Evolutionary conservation across 176 grass and related monocot species (phyloP), one percentile per base, ranked within the genome.

Genomic region (Bonia amplexicaulis): DNA sequence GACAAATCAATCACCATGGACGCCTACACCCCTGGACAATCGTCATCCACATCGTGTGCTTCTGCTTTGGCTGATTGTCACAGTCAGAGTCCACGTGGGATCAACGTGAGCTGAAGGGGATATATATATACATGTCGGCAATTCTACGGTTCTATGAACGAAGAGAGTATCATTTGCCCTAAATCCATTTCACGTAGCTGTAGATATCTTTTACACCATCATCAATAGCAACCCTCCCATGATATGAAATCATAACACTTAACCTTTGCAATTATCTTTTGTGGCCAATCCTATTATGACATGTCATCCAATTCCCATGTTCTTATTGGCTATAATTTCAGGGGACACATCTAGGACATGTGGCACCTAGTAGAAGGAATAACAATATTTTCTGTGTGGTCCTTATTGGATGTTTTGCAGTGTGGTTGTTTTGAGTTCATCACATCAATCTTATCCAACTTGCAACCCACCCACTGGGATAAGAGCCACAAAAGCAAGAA

Each of bases 381-480:
- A 65, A 12, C 6, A 4, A 0, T 6, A 9, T 3, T 66, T 49
- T 79, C 2, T 13, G 1, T 51, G 61, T 67, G 26, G 62, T 52
- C 78, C 29, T 52, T 15, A 31, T 9, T 52, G 5, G 0, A 39
- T 53, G 10, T 13, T 54, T 35, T 66, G 19, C 25, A 80, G 61
- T 3, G 9, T 49, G 20, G 41, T 55, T 79, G 35, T 59, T 59
- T 45, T 44, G 35, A 85, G 83, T 85, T 77, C 48, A 66, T 59
- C 73, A 67, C 83, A 47, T 70, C 41, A 85, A 10, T 59, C 73
- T 78, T 61, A 73, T 87, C 85, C 76, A 65, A 71, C 66, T 29
- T 73, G 67, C 41, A 49, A 51, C 29, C 46, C 26, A 27, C 58
- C 7, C 20, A 29, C 45, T 27, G 6, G 22, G 7, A 62, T 37